Percentiles rank a stretch among this genome's conserved stretches.
These are phyloP conservation scores for Aspergillus ochraceoroseus DNA, from an alignment of 2,329 filamentous ascomycete genomes.

Conservation along the genomic window DNA sequence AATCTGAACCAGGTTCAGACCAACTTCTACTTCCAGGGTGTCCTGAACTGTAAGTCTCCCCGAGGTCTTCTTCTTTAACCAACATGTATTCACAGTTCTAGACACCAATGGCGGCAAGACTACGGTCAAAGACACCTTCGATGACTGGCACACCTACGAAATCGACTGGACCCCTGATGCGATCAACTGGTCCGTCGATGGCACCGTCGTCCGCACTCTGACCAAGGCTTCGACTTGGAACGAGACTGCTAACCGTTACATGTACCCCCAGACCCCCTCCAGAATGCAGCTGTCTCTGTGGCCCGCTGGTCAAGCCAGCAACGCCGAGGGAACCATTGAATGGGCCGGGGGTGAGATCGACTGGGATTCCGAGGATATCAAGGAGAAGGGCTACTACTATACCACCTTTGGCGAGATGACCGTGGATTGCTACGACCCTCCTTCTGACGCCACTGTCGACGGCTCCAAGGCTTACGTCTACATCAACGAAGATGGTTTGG, in stretches of 20 bases:
- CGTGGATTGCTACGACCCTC: slow-evolving; percentile 85
- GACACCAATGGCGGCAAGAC: slow-evolving; percentile 73
- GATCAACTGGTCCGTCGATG: slow-evolving; percentile 84
- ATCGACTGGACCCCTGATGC: slow-evolving; percentile 86
- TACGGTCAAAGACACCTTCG: slow-evolving; percentile 61
- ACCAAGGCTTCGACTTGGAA: slow-evolving; percentile 77
- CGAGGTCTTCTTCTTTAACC: not conserved
- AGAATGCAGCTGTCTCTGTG: slow-evolving; percentile 92
- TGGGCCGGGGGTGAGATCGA: slow-evolving; percentile 91
- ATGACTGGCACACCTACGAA: slow-evolving; percentile 81
- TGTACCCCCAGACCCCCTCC: slow-evolving; percentile 85
- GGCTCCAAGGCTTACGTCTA: slow-evolving; percentile 69
- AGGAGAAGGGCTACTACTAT: slow-evolving; percentile 82
- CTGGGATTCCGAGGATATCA: slow-evolving; percentile 78
- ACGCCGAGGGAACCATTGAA: slow-evolving; percentile 75
- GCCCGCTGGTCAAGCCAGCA: slow-evolving; percentile 78
- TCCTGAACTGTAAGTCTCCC: slow-evolving; percentile 72
- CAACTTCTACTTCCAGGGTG: slow-evolving; percentile 96
- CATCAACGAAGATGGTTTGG: slow-evolving; percentile 59
- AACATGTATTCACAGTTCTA: slow-evolving; percentile 33
- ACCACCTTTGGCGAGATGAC: slow-evolving; percentile 69
- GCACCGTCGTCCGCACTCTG: slow-evolving; percentile 66
- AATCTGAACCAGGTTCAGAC: slow-evolving; percentile 76
- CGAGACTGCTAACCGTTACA: slow-evolving; percentile 69
- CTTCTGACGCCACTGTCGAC: slow-evolving; percentile 59